Percentiles rank a stretch among this genome's conserved stretches.
These are phyloP conservation scores for Colletotrichum neosansevieriae DNA, from an alignment of 2,329 filamentous ascomycete species.

Conservation along the genomic window DNA sequence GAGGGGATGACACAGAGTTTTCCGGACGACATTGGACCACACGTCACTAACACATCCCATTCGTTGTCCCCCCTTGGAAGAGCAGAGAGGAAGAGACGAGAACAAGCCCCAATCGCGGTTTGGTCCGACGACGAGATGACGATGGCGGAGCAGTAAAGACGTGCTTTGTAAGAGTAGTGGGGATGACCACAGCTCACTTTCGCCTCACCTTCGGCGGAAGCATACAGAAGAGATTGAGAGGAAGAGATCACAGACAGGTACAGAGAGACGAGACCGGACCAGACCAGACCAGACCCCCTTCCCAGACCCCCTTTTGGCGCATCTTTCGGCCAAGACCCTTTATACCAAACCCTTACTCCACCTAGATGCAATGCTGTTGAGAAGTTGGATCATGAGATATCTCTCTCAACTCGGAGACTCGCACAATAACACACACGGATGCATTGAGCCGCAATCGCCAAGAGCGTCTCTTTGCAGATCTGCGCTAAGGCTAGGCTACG, in stretches of 20 bases:
- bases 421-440: neutral
- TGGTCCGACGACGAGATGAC: constrained; percentile 29
- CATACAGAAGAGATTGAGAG: neutral
- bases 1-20: constrained; percentile 25
- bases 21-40: constrained; percentile 27
- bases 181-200: neutral
- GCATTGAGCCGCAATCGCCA: constrained; percentile 29
- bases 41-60: neutral
- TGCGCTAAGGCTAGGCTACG: neutral
- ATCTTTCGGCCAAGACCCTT: constrained; percentile 17
- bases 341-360: neutral
- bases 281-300: neutral
- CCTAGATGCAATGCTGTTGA: neutral
- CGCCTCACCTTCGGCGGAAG: constrained; percentile 8
- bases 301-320: constrained; percentile 1
- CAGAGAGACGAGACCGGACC: neutral
- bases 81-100: neutral
- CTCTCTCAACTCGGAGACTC: constrained; percentile 7
- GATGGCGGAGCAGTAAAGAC: neutral
- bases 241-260: neutral
- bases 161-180: neutral
- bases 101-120: constrained; percentile 19
- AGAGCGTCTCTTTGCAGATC: constrained; percentile 14
- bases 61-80: neutral
- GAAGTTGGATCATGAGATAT: neutral